Base-by-base conservation (phyloP, 2,329 filamentous ascomycete species). In the Dendryphion nanum region DNA sequence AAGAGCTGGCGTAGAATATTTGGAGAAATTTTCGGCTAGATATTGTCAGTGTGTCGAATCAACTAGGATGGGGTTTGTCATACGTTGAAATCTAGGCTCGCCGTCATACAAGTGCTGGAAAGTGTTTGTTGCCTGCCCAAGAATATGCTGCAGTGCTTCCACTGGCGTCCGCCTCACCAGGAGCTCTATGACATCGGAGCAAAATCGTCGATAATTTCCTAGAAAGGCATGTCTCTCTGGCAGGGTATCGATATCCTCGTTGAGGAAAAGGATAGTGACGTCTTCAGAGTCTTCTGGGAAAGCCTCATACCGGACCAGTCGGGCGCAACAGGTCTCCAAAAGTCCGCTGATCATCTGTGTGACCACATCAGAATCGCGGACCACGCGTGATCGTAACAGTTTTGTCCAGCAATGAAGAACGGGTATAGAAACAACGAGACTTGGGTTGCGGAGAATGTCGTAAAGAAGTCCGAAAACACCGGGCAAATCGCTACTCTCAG, bases 141-240 rank as follows among this genome's bases (percentile, higher is more conserved):
- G 77, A 35, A 97, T 90, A 64, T 96, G 87, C 28, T 82, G 79
- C 48, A 97, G 82, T 1, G 91, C 91, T 44, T 96, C 90, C 35
- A 86, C 79, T 3, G 90, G 82, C 51, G 88, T 86, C 50, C 86
- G 78, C 48, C 86, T 79, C 16, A 94, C 89, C 46, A 97, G 88
- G 13, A 78, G 78, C 66, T 97, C 91, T 38, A 98, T 89, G 18
- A 96, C 79, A 42, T 87, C 84, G 3, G 83, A 82, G 62, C 89
- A 93, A 57, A 95, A 97, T 42, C 93, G 80, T 26, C 93, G 79
- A 64, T 98, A 98, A 59, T 98, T 97, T 4, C 91, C 89, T 8
- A 97, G 76, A 62, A 98, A 98, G 1, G 89, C 89, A 67, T 98
- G 93, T 17, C 89, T 80, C 62, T 98, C 93, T 0, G 93, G 93